phyloP scores from a whole-genome alignment of 1,284 basidiomycete genomes.

The Cutaneotrichosporon cavernicola region DNA sequence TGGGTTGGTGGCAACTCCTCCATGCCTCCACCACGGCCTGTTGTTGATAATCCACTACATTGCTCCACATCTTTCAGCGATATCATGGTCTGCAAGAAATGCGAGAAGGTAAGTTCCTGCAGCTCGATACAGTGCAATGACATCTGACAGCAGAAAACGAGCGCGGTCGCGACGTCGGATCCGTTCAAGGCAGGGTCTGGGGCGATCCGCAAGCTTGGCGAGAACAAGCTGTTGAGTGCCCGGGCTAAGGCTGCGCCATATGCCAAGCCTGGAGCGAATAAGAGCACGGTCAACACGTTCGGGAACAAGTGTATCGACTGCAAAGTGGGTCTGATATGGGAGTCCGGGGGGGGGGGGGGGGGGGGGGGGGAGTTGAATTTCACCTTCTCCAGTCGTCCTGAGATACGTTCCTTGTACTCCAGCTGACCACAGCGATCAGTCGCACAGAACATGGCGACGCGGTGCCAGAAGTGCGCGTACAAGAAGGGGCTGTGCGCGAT shows the following conservation, averaged over 20 bases:
- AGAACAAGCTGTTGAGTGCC: slow-evolving; percentile 52
- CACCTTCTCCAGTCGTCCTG: not conserved
- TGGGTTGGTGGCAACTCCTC: slow-evolving; percentile 8
- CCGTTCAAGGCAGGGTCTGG: slow-evolving; percentile 39
- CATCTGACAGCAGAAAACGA: slow-evolving; percentile 44
- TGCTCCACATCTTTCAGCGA: not conserved
- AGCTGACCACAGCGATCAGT: slow-evolving; percentile 35
- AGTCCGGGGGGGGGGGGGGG: not conserved
- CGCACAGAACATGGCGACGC: slow-evolving; percentile 48
- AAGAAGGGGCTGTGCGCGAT: slow-evolving; percentile 54
- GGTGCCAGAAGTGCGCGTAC: slow-evolving; percentile 54
- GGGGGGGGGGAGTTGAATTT: too few relatives aligned
- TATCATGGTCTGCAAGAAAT: slow-evolving; percentile 54
- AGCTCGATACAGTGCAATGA: too few relatives aligned
- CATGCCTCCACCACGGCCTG: not conserved
- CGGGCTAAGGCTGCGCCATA: slow-evolving; percentile 44
- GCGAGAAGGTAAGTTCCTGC: slow-evolving; percentile 48
- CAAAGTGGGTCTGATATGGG: slow-evolving; percentile 34
- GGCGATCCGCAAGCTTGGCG: slow-evolving; percentile 50
- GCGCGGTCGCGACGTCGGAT: slow-evolving; percentile 47
- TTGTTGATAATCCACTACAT: not conserved
- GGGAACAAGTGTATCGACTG: slow-evolving; percentile 53
- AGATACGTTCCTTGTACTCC: not conserved
- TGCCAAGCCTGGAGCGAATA: slow-evolving; percentile 36
- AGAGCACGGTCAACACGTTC: slow-evolving; percentile 44